phyloP scores from a whole-genome alignment of 2,329 filamentous ascomycete genomes.

The Venturia aucupariae region DNA sequence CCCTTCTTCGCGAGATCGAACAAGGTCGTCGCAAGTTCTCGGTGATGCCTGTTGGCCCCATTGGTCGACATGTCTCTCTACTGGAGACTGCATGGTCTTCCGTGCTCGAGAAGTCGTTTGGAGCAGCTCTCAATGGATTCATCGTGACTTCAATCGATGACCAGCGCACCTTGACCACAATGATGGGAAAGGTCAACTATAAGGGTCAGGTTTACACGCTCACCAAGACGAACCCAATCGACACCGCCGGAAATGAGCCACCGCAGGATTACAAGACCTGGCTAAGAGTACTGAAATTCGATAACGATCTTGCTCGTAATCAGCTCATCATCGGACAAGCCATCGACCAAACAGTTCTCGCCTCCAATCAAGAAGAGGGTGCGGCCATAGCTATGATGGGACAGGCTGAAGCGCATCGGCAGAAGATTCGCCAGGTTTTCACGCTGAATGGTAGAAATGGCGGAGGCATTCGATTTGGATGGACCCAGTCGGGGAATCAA shows the following conservation, averaged over 20 bases:
- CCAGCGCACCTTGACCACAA: conserved; percentile 53
- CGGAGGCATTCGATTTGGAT: conserved; percentile 52
- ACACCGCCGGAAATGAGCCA: conserved; percentile 47
- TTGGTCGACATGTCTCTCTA: conserved; percentile 70
- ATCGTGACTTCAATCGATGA: conserved; percentile 72
- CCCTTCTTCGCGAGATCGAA: conserved; percentile 45
- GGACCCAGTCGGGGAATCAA: conserved; percentile 29
- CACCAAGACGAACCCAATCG: not conserved
- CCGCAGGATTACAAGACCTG: conserved; percentile 65
- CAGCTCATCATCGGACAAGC: conserved; percentile 72
- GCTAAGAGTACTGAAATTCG: conserved; percentile 68
- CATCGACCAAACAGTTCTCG: conserved; percentile 78
- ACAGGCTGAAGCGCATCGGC: conserved; percentile 39
- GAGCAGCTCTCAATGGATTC: conserved; percentile 63
- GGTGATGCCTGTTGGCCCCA: conserved; percentile 68
- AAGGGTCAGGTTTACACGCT: not conserved
- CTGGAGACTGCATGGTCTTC: conserved; percentile 73
- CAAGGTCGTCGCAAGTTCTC: conserved; percentile 56
- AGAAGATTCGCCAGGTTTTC: conserved; percentile 39
- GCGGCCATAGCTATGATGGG: conserved; percentile 39
- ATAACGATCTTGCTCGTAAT: conserved; percentile 67
- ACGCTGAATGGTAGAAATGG: conserved; percentile 18
- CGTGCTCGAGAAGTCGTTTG: conserved; percentile 69
- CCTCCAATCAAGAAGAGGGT: conserved; percentile 36
- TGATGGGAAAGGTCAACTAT: conserved; percentile 45